Base-by-base conservation (phyloP, 1,139 yeast species). In the Trichomonascaceae sp. region DNA sequence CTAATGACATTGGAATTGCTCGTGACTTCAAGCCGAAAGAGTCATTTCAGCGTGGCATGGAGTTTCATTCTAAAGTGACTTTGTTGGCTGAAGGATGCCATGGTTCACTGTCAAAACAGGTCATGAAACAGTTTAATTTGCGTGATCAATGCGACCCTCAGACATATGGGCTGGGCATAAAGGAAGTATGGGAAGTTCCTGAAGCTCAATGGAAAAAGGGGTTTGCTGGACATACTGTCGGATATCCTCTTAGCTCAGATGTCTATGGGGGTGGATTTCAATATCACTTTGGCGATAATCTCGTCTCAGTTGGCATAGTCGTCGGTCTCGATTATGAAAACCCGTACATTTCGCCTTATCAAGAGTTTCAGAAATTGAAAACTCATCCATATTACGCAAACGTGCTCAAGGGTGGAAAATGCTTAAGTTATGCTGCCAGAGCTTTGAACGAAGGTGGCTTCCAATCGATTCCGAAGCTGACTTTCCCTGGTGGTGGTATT, bases 1-100 rank as follows among this genome's bases (percentile, higher is more conserved):
- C 99, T 1, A 85, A 85, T 63, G 99, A 93, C 68, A 80, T 85
- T 82, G 99, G 99, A 12, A 74, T 91, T 15, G 79, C 84, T 50
- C 84, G 82, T 63, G 72, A 78, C 49, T 96, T 96, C 15, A 70
- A 74, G 47, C 96, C 96, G 24, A 87, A 85, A 66, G 85, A 80
- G 59, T 77, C 82, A 24, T 93, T 89, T 69, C 96, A 93, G 72
- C 79, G 96, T 59, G 99, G 99, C 22, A 88, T 93, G 96, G 98
- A 89, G 69, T 93, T 93, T 70, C 95, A 85, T 63, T 89, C 98
- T 1, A 80, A 91, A 63, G 75, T 84, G 57, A 91, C 97, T 0
- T 85, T 93, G 19, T 78, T 93, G 52, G 96, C 96, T 2, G 99
- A 93, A 72, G 99, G 99, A 20, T 93, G 99, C 67, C 98, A 90